Evolutionary conservation across 1,284 basidiomycete genomes (phyloP), one percentile per base, ranked within the genome.

Genomic region (Microbotryum lychnidis-dioicae): DNA sequence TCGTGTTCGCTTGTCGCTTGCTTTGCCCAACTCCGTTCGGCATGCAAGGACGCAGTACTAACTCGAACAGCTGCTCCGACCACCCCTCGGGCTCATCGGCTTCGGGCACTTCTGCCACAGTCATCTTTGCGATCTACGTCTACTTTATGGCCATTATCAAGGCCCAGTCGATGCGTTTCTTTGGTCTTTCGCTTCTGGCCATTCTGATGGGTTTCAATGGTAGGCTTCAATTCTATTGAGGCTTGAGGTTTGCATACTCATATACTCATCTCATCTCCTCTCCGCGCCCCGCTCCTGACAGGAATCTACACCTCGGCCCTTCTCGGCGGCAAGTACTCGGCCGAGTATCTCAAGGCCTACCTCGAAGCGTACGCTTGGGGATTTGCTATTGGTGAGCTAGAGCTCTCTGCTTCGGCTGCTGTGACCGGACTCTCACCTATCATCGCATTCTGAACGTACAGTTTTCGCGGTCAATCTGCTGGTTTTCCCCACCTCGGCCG

Each of bases 391-490:
- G 37, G 37, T 42, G 10, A 18, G 37, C 37, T 42, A 29, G 29
- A 20, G 20, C 49, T 25, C 20, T 70, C 69, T 69, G 3, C 16
- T 42, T 42, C 16, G 12, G 12, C 12, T 42, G 37, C 37, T 18
- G 37, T 42, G 12, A 42, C 16, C 16, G 16, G 37, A 6, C 12
- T 42, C 37, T 42, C 37, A 42, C 37, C 14, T 6, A 12, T 18
- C 37, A 18, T 42, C 37, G 14, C 16, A 1, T 42, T 42, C 16
- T 18, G 37, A 42, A 3, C 16, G 37, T 12, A 42, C 37, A 23
- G 75, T 75, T 12, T 62, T 76, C 7, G 62, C 56, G 12, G 75
- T 76, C 54, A 76, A 76, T 56, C 37, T 74, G 4, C 58, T 75
- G 50, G 62, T 76, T 23, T 69, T 75, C 42, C 76, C 76, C 1